Evolutionary conservation across 1,284 basidiomycete species (phyloP), one percentile per base, ranked within the genome.

Genomic region (Boletus calvinii): DNA sequence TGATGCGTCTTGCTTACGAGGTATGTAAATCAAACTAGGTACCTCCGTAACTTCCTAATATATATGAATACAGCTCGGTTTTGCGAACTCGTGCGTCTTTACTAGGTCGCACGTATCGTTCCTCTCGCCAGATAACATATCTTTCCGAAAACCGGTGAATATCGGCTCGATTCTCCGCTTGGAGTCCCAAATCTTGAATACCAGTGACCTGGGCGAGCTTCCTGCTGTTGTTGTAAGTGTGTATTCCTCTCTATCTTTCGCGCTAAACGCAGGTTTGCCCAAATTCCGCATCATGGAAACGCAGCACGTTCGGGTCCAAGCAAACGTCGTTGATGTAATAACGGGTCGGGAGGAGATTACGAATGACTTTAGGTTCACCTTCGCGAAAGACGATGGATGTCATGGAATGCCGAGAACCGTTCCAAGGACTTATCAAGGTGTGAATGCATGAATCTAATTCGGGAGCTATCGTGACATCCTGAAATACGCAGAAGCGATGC

Each of bases 151-250:
- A n/a, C 89, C 90, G 0, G 90, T 93, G 0, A 85, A 88, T 3
- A 90, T 92, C 47, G 90, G 90, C 6, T 90, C 85, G 0, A 85
- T 92, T 46, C 78, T 92, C 9, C 79, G 84, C 9, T 75, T 92
- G 37, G 81, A 81, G 2, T 87, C 87, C 1, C 78, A 82, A 57
- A 79, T 92, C 31, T 74, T 85, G 17, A 78, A 86, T 59, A 80
- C 83, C 0, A 71, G 72, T 0, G 67, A 72, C 2, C 72, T 72
- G 0, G 64, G 69, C 18, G 68, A 75, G 45, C 77, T 74, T 48
- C 77, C 79, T 10, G 70, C 75, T 29, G 65, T 80, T 11, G 77
- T 85, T 32, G 85, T 87, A 66, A 54, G 79, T 71, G 10, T 8
- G 32, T 30, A 15, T 45, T 41, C 32, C 13, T 17, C 44, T 13